Evolutionary conservation across 305 asterid species (phyloP).

Genomic region (Solanum hybrid): DNA sequence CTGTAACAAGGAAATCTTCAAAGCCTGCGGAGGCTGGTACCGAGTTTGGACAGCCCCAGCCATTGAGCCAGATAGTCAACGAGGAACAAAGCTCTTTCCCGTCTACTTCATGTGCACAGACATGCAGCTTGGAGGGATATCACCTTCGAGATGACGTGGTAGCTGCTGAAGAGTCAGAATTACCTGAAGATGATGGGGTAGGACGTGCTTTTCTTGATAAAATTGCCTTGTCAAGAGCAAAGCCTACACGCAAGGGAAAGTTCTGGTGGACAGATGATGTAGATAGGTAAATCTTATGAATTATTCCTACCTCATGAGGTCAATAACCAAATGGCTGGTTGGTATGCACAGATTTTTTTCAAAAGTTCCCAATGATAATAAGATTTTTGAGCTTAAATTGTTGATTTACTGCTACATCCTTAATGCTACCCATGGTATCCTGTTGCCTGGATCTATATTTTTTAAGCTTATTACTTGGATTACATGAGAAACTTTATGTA

Average conservation of each 20-base stretch:
- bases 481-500: conserved; percentile 1
- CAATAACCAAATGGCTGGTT: not conserved
- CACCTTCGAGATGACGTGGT: conserved; percentile 24
- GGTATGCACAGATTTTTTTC: not conserved
- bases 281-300: conserved; percentile 59
- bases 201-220: conserved; percentile 35
- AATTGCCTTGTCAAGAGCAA: conserved; percentile 47
- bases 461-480: not conserved
- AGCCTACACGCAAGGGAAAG: conserved; percentile 41
- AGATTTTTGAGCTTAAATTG: not conserved
- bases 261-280: conserved; percentile 82
- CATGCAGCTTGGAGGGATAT: conserved; percentile 21
- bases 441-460: not conserved
- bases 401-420: not conserved
- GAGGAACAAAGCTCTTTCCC: conserved; percentile 28
- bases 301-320: not conserved
- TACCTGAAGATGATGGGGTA: conserved; percentile 41
- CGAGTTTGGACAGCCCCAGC: conserved; percentile 21
- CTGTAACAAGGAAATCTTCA: conserved; percentile 28
- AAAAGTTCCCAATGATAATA: not conserved
- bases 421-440: not conserved
- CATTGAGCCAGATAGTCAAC: not conserved
- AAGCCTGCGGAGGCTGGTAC: conserved; percentile 26
- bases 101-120: conserved; percentile 26
- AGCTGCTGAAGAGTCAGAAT: conserved; percentile 28